phyloP scores from a whole-genome alignment of 768 basidiomycete genomes.

The Calocera cornea region DNA sequence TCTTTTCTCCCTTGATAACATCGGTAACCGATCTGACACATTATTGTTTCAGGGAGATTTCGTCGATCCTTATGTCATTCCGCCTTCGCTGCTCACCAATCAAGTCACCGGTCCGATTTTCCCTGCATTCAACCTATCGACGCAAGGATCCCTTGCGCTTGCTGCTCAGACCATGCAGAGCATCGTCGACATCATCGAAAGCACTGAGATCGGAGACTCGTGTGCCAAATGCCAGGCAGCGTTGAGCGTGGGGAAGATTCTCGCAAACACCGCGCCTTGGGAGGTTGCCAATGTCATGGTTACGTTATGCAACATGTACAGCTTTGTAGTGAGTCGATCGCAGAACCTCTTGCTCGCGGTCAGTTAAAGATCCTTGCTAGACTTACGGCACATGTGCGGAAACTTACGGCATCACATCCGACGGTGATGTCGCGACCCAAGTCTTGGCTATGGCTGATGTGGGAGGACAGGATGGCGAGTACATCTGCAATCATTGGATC shows the following conservation, averaged over 20 bases:
- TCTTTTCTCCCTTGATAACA: neutral
- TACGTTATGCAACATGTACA: constrained; percentile 8
- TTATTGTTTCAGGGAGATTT: constrained; percentile 8
- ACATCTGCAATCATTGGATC: neutral
- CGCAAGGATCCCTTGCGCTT: constrained; percentile 10
- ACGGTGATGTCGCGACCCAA: constrained; percentile 12
- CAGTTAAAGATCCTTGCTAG: too few species aligned
- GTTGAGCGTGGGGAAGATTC: constrained; percentile 5
- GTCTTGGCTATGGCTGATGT: constrained; percentile 11
- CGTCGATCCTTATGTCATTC: constrained; percentile 11
- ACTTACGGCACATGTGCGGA: constrained; percentile 10
- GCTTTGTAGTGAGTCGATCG: constrained; percentile 11
- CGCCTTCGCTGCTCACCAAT: constrained; percentile 10
- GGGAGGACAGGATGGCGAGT: constrained; percentile 8
- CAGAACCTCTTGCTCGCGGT: too few species aligned
- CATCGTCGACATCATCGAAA: constrained; percentile 4
- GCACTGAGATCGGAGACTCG: neutral
- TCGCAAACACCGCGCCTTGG: constrained; percentile 12
- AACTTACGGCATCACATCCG: constrained; percentile 9
- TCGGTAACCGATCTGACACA: neutral
- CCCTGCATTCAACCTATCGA: constrained; percentile 8
- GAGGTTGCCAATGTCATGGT: constrained; percentile 11
- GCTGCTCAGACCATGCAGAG: neutral
- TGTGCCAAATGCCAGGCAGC: constrained; percentile 10
- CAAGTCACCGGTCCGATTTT: neutral